phyloP scores from a whole-genome alignment of 2,329 filamentous ascomycete species.

The Pseudocercospora pini-densiflorae region DNA sequence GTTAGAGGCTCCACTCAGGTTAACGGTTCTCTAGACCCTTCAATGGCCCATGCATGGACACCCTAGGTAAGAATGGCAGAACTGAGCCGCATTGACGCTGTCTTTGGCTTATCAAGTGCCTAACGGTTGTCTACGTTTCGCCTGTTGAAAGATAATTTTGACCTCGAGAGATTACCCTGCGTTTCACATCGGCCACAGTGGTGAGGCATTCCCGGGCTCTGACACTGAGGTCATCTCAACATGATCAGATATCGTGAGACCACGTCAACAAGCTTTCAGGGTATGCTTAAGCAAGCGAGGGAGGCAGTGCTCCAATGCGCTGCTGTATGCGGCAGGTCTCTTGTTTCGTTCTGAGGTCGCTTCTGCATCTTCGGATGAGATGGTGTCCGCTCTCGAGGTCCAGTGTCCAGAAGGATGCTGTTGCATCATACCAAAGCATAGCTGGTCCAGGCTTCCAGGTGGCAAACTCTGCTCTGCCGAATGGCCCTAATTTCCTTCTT shows the following conservation, averaged over 20 bases:
- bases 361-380: not conserved
- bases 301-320: slow-evolving; percentile 26
- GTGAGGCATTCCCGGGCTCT: slow-evolving; percentile 8
- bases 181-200: slow-evolving; percentile 29
- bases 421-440: slow-evolving; percentile 1
- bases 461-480: slow-evolving; percentile 2
- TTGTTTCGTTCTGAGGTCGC: not conserved
- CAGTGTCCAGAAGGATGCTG: slow-evolving; percentile 2
- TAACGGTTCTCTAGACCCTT: slow-evolving; percentile 20
- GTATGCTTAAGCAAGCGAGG: slow-evolving; percentile 31
- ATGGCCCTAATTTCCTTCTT: not conserved
- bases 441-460: not conserved
- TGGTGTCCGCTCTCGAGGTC: not conserved
- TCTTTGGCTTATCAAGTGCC: slow-evolving; percentile 12
- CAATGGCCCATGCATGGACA: slow-evolving; percentile 9
- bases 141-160: slow-evolving; percentile 4
- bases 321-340: not conserved
- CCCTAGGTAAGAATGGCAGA: slow-evolving; percentile 8
- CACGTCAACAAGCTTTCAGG: slow-evolving; percentile 13
- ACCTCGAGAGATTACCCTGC: slow-evolving; percentile 12
- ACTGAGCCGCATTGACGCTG: slow-evolving; percentile 6
- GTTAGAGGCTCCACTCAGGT: slow-evolving; percentile 26
- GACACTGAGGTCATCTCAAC: slow-evolving; percentile 7
- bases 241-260: not conserved
- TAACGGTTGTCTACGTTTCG: slow-evolving; percentile 1